A percentile compares a stretch with the other conserved stretches of the same genome.
phyloP scores from a whole-genome alignment of 331 rosid genomes.

The Quercus phellos region DNA sequence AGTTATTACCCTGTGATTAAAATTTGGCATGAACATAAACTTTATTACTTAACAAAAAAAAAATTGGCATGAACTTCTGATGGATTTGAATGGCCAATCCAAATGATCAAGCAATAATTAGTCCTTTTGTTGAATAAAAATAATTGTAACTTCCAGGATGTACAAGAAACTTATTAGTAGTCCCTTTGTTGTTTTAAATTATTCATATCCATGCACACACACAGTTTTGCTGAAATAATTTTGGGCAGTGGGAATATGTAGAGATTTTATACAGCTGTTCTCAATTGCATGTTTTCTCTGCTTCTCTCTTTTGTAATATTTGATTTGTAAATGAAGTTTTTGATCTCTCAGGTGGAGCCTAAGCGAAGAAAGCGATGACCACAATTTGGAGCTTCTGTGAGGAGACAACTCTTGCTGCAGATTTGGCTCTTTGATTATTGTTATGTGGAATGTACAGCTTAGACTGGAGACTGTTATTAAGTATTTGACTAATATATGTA shows the following conservation, averaged over 20 bases:
- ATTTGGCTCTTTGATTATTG: conserved; percentile 22
- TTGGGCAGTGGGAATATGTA: no score
- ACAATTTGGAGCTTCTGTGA: neutral
- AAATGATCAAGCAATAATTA: no score
- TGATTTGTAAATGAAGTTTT: neutral
- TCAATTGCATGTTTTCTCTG: neutral
- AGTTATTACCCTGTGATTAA: neutral
- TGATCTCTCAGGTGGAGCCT: conserved; percentile 45
- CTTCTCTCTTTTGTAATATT: neutral
- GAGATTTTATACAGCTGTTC: neutral
- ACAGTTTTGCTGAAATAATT: no score
- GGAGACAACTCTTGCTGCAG: conserved; percentile 12
- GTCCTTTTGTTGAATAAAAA: no score
- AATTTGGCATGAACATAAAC: no score
- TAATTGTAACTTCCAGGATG: no score
- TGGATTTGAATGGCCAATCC: no score
- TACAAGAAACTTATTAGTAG: no score
- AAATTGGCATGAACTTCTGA: no score
- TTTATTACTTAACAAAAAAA: no score
- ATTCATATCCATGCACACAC: no score
- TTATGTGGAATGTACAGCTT: conserved; percentile 45
- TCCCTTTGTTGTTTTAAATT: no score
- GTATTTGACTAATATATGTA: conserved; percentile 40
- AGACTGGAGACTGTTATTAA: conserved; percentile 28
- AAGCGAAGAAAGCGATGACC: conserved; percentile 63